These are phyloP conservation scores for Aspergillus tubingensis DNA, from an alignment of 2,329 filamentous ascomycete species.

Conservation along the genomic window DNA sequence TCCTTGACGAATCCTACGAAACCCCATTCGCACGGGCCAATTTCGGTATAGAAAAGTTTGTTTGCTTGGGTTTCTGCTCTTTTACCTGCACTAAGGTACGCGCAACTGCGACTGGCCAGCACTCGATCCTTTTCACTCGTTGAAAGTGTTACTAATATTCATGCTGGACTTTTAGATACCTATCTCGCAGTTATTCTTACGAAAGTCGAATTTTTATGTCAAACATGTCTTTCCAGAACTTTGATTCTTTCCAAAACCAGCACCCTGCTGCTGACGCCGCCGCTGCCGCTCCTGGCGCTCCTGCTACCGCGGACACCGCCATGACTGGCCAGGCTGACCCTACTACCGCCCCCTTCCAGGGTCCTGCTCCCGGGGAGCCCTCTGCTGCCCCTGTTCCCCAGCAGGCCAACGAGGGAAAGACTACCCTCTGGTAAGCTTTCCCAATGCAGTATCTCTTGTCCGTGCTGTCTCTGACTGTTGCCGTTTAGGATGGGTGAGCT, in stretches of 20 bases:
- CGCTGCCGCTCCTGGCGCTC: constrained; percentile 48
- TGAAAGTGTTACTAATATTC: not conserved
- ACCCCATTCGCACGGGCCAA: constrained; percentile 38
- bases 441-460: constrained; percentile 10
- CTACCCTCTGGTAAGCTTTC: constrained; percentile 56
- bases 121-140: not conserved
- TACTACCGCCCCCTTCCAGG: constrained; percentile 53
- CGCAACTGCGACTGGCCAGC: not conserved
- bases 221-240: constrained; percentile 68
- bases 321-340: constrained; percentile 62
- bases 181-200: constrained; percentile 22
- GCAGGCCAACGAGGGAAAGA: constrained; percentile 57
- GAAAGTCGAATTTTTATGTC: constrained; percentile 22
- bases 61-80: constrained; percentile 26
- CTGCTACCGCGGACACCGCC: constrained; percentile 54
- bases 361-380: constrained; percentile 48
- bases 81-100: constrained; percentile 26
- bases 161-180: constrained; percentile 14
- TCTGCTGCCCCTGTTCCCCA: constrained; percentile 48
- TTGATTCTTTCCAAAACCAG: constrained; percentile 65
- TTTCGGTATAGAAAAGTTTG: constrained; percentile 33
- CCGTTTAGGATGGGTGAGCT: constrained; percentile 93
- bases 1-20: constrained; percentile 47
- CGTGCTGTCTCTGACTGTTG: constrained; percentile 1
- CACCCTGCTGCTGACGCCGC: constrained; percentile 58